Percentiles rank a stretch among this genome's conserved stretches.
Conservation (phyloP, 2,329 filamentous ascomycete genomes). For the Cladobotryum mycophilum region DNA sequence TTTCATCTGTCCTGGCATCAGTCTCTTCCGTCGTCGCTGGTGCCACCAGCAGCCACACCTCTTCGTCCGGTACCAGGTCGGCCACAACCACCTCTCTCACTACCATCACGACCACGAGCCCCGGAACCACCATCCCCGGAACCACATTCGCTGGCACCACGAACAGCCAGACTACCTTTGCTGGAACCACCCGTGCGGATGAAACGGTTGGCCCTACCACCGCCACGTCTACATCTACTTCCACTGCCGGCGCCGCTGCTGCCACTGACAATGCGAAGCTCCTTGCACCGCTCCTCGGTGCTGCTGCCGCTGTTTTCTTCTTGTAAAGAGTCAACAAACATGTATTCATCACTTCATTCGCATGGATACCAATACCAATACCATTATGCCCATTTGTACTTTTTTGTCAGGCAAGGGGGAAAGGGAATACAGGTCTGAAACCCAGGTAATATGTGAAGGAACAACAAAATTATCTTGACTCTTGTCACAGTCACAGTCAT, state of each 20-base stretch:
- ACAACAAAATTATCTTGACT: too few species aligned
- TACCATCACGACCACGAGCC: conserved; percentile 1
- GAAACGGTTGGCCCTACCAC: conserved; percentile 1
- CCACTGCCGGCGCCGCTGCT: background rate
- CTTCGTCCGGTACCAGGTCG: background rate
- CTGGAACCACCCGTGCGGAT: background rate
- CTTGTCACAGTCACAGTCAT: too few species aligned
- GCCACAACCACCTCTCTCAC: background rate
- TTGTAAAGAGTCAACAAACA: background rate
- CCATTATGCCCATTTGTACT: too few species aligned
- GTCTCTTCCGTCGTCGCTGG: conserved; percentile 1
- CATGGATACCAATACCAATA: too few species aligned
- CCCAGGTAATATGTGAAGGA: too few species aligned
- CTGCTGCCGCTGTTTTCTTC: background rate
- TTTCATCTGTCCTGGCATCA: background rate
- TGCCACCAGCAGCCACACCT: background rate
- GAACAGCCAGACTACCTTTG: conserved; percentile 2
- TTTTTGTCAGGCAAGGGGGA: too few species aligned
- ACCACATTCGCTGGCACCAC: conserved; percentile 6
- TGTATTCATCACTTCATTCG: too few species aligned
- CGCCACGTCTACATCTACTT: background rate
- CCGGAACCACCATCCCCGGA: conserved; percentile 2
- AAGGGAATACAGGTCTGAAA: too few species aligned
- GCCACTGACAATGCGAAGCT: background rate
- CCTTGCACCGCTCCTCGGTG: background rate